These are phyloP conservation scores for Trametes meyenii DNA, from an alignment of 768 basidiomycete species.

Conservation along the genomic window DNA sequence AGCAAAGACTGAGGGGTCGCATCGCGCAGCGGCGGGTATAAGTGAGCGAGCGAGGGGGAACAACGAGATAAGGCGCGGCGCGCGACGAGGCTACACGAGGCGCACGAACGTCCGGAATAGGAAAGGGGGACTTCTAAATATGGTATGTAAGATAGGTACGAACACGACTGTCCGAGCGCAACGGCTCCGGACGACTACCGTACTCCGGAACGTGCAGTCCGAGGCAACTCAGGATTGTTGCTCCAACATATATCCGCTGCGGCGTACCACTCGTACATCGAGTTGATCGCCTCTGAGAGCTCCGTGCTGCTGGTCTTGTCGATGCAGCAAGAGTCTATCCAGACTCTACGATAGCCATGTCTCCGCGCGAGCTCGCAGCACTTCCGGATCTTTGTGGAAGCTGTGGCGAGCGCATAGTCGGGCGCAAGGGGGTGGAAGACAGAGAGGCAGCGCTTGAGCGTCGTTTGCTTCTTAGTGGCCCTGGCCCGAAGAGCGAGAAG, in stretches of 20 bases:
- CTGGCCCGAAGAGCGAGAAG: constrained; percentile 2
- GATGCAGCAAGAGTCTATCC: constrained; percentile 25
- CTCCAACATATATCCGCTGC: constrained; percentile 22
- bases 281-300: constrained; percentile 25
- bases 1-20: too few relatives aligned
- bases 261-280: constrained; percentile 23
- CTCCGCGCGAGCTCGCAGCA: constrained; percentile 16
- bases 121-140: too few relatives aligned
- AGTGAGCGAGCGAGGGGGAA: too few relatives aligned
- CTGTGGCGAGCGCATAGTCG: neutral
- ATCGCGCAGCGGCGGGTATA: too few relatives aligned
- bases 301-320: constrained; percentile 23
- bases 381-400: constrained; percentile 5
- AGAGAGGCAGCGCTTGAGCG: neutral
- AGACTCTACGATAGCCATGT: constrained; percentile 17
- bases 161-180: too few relatives aligned
- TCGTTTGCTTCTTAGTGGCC: neutral
- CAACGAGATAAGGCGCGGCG: too few relatives aligned
- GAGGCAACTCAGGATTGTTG: too few relatives aligned
- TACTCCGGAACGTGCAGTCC: too few relatives aligned
- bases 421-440: neutral
- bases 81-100: too few relatives aligned
- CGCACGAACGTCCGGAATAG: too few relatives aligned
- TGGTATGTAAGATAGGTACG: too few relatives aligned
- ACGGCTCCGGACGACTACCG: too few relatives aligned